Conservation (phyloP, 2,329 filamentous ascomycete genomes). For the Claviceps arundinis region DNA sequence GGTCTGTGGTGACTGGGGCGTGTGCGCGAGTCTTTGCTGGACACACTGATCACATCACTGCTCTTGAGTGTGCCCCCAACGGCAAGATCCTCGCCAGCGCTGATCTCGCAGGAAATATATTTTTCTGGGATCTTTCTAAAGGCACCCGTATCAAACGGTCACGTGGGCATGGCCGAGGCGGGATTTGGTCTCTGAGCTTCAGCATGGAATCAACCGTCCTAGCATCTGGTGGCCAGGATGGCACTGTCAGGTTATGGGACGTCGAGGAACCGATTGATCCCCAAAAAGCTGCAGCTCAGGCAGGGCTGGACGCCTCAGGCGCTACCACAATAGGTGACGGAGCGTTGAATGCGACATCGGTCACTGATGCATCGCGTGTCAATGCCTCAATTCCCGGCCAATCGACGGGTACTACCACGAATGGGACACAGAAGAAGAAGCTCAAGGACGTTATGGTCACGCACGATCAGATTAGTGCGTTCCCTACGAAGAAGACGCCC, state of each 20-base stretch:
- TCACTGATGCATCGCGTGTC: conserved; percentile 16
- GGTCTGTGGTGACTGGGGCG: conserved; percentile 77
- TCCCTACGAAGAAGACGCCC: conserved; percentile 90
- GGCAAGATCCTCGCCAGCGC: conserved; percentile 86
- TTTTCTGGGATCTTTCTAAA: conserved; percentile 87
- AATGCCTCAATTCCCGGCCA: conserved; percentile 11
- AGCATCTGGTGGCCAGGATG: conserved; percentile 80
- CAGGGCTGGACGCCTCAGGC: conserved; percentile 28
- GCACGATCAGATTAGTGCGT: conserved; percentile 86
- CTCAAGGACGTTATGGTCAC: conserved; percentile 82
- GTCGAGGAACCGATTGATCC: conserved; percentile 59
- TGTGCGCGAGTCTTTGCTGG: conserved; percentile 87
- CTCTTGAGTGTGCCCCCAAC: conserved; percentile 73
- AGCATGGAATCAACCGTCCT: conserved; percentile 85
- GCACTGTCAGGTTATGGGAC: conserved; percentile 90
- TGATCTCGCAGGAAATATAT: conserved; percentile 77
- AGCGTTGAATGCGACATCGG: conserved; percentile 14
- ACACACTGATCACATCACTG: conserved; percentile 75
- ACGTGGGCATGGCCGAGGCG: conserved; percentile 83
- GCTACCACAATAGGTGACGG: conserved; percentile 31
- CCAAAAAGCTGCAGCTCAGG: conserved; percentile 39
- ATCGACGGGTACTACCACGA: conserved; percentile 13
- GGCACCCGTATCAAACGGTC: conserved; percentile 82
- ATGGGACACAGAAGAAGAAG: conserved; percentile 51
- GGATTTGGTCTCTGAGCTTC: conserved; percentile 88